phyloP scores from a whole-genome alignment of 2,329 filamentous ascomycete genomes.

The Teratosphaeria destructans region DNA sequence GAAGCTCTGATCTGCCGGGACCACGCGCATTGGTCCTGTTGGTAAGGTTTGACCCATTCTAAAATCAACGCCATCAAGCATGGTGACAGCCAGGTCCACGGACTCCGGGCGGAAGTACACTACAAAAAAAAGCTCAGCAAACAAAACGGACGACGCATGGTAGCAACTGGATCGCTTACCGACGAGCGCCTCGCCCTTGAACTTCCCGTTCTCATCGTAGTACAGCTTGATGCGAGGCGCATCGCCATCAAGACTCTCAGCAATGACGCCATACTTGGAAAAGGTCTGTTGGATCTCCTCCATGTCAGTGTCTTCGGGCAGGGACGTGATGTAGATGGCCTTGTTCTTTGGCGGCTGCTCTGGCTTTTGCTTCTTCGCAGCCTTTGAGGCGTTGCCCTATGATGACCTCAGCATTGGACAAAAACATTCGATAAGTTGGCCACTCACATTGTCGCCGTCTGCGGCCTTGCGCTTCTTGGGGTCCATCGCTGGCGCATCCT shows the following conservation, averaged over 20 bases:
- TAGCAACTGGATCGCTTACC: conserved; percentile 11
- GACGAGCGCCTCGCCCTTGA: conserved; percentile 87
- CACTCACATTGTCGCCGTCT: conserved; percentile 11
- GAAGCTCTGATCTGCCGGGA: conserved; percentile 79
- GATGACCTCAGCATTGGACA: neutral
- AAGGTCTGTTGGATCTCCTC: conserved; percentile 78
- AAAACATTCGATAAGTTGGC: neutral
- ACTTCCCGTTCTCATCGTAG: conserved; percentile 64
- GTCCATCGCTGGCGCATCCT: conserved; percentile 31
- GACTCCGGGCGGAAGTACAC: conserved; percentile 93
- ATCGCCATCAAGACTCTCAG: conserved; percentile 84
- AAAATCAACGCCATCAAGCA: conserved; percentile 75
- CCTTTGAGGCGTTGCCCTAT: conserved; percentile 1
- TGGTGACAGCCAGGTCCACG: conserved; percentile 72
- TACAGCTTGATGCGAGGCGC: conserved; percentile 90
- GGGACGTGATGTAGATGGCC: conserved; percentile 81
- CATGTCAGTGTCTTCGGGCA: conserved; percentile 67
- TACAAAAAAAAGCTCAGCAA: neutral
- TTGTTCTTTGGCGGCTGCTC: conserved; percentile 52
- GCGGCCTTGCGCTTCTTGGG: conserved; percentile 32
- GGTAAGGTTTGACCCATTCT: conserved; percentile 48
- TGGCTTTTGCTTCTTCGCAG: conserved; percentile 31
- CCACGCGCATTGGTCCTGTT: conserved; percentile 63
- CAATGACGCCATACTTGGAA: conserved; percentile 81
- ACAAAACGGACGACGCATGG: neutral